These are phyloP conservation scores for Candida boidinii DNA, from an alignment of 805 yeast species.

Conservation along the genomic window DNA sequence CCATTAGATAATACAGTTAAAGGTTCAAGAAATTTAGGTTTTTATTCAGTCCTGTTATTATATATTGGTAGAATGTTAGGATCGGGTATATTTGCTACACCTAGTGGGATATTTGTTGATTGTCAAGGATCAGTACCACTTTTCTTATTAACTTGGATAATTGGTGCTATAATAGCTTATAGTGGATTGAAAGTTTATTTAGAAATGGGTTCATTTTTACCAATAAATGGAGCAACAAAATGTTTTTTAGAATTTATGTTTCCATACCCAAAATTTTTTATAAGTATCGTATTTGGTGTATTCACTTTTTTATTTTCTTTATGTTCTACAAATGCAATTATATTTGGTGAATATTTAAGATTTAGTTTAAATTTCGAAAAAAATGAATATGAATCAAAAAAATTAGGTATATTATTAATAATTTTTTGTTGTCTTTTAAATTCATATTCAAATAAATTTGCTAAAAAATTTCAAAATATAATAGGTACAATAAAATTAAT, in stretches of 20 bases:
- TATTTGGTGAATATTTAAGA: constrained; percentile 40
- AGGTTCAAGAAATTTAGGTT: constrained; percentile 31
- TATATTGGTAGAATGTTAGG: constrained; percentile 61
- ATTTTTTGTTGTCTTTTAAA: constrained; percentile 21
- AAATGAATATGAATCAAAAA: constrained; percentile 20
- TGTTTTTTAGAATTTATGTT: constrained; percentile 56
- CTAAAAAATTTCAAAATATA: constrained; percentile 32
- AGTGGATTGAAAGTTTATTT: constrained; percentile 52
- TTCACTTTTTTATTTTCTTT: constrained; percentile 34
- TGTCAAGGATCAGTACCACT: constrained; percentile 51
- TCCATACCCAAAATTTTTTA: constrained; percentile 39
- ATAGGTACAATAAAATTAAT: constrained; percentile 35
- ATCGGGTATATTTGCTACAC: constrained; percentile 63
- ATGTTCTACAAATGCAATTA: constrained; percentile 36
- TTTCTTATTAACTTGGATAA: constrained; percentile 48
- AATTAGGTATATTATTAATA: constrained; percentile 11
- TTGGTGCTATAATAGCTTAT: constrained; percentile 50
- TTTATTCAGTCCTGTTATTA: constrained; percentile 50
- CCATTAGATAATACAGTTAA: constrained; percentile 12
- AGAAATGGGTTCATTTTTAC: constrained; percentile 60
- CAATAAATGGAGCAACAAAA: constrained; percentile 63
- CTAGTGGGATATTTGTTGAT: constrained; percentile 50
- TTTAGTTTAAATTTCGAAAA: constrained; percentile 28
- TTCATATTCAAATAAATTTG: constrained; percentile 33
- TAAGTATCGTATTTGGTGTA: constrained; percentile 31